phyloP scores from a whole-genome alignment of 2,329 filamentous ascomycete species.

The Talaromyces marneffei region DNA sequence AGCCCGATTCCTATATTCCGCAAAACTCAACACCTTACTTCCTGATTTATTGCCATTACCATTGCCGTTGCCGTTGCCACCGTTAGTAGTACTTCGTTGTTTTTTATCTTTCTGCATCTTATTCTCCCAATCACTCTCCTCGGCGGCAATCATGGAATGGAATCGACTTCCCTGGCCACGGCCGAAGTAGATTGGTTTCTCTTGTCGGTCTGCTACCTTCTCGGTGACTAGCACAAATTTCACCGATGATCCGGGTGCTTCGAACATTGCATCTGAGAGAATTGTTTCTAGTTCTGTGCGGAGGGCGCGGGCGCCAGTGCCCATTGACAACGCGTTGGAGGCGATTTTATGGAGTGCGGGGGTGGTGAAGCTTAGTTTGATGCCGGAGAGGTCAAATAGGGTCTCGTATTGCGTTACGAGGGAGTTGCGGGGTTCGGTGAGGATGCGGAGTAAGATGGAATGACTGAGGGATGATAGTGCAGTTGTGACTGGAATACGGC shows the following conservation, averaged over 20 bases:
- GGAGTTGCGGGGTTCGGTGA: constrained; percentile 87
- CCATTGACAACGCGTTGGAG: constrained; percentile 59
- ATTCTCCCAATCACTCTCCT: constrained; percentile 48
- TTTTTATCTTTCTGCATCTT: constrained; percentile 28
- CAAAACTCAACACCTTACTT: constrained; percentile 32
- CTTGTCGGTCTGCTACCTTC: constrained; percentile 57
- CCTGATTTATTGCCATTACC: constrained; percentile 14
- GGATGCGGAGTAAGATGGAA: constrained; percentile 68
- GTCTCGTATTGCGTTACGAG: constrained; percentile 83
- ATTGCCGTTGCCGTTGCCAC: background rate
- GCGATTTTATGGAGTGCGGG: constrained; percentile 77
- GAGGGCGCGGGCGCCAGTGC: constrained; percentile 72
- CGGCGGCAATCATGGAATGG: constrained; percentile 45
- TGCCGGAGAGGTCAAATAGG: constrained; percentile 72
- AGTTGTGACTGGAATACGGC: constrained; percentile 86
- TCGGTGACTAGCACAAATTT: constrained; percentile 71
- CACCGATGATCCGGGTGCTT: constrained; percentile 60
- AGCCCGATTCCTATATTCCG: constrained; percentile 37
- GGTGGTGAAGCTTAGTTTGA: constrained; percentile 75
- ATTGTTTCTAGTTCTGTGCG: constrained; percentile 77
- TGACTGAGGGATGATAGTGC: constrained; percentile 71
- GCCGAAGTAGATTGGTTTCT: constrained; percentile 49
- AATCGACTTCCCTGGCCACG: constrained; percentile 48
- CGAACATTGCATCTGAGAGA: constrained; percentile 73
- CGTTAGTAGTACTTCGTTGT: constrained; percentile 20